Base-by-base conservation (phyloP, 2,329 filamentous ascomycete species). In the Zymoseptoria tritici region DNA sequence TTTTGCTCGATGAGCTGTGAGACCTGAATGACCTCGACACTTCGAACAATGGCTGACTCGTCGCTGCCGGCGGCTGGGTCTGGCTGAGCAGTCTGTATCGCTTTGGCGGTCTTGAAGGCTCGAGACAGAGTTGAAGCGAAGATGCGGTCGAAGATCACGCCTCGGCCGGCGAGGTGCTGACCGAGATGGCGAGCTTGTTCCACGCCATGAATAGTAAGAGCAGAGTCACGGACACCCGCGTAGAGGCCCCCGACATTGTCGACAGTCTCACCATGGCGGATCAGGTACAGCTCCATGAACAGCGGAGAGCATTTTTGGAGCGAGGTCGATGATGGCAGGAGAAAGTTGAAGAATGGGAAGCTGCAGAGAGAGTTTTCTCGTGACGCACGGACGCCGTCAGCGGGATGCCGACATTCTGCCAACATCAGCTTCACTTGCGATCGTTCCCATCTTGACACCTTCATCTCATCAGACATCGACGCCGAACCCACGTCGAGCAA, bases 201-300 rank as follows among this genome's bases (percentile, higher is more conserved):
- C 56, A 88, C 82, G 58, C 91, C 91, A 75, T 96, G 90, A 64
- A 85, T 86, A 22, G 91, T 96, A 67, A 96, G 79, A 49, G 84
- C 78, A 1, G 91, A 93, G 75, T 96, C 90, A 72, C 85, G 88
- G 56, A 85, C 83, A 61, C 91, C 91, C 67, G 91, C 91, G 76
- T 89, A 92, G 61, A 90, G 76, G 57, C 86, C 83, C 11, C 58
- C 60, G 60, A 94, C 87, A 73, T 96, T 96, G 76, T 96, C 89
- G 65, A 95, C 89, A 16, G 90, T 93, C 77, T 96, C 91, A 70
- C 87, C 91, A 79, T 96, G 91, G 59, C 91, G 86, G 69, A 96
- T 85, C 68, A 96, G 81, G 69, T 91, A 85, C 58, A 96, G 74
- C 70, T 80, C 81, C 83, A 88, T 84, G 52, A 53, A 46, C 52